Conservation (phyloP, 345 rosid genomes). For the Hibiscus syriacus region DNA sequence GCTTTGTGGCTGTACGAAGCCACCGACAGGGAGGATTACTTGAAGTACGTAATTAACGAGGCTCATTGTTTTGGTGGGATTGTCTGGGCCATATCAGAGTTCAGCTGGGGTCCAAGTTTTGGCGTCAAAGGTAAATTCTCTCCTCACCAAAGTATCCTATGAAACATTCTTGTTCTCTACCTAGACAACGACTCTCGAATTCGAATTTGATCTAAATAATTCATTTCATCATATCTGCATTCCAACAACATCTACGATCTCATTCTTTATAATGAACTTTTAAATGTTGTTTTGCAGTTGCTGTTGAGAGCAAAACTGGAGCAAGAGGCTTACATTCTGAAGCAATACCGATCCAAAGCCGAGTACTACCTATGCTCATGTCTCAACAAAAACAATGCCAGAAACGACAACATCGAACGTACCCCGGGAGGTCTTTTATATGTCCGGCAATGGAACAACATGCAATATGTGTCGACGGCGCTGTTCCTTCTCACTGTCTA, state of each 20-base stretch:
- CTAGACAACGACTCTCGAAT: no score
- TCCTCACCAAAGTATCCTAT: no score
- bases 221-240: no score
- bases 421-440: conserved; percentile 81
- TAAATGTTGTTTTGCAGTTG: conserved; percentile 34
- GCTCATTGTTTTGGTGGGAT: conserved; percentile 68
- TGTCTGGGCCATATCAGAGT: conserved; percentile 88
- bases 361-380: conserved; percentile 79
- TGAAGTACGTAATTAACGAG: conserved; percentile 49
- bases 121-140: conserved; percentile 56
- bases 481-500: conserved; percentile 72
- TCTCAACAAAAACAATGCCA: conserved; percentile 51
- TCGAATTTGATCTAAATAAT: no score
- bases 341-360: conserved; percentile 61
- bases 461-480: conserved; percentile 86
- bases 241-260: no score
- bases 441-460: conserved; percentile 93
- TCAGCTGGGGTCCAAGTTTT: conserved; percentile 96
- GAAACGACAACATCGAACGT: conserved; percentile 36
- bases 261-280: no score
- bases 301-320: conserved; percentile 35
- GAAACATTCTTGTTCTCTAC: no score
- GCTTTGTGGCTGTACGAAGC: conserved; percentile 89
- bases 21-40: conserved; percentile 65
- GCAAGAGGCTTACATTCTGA: conserved; percentile 31